These are phyloP conservation scores for Picea abies DNA, from an alignment of 83 land plant genomes.

Conservation along the genomic window DNA sequence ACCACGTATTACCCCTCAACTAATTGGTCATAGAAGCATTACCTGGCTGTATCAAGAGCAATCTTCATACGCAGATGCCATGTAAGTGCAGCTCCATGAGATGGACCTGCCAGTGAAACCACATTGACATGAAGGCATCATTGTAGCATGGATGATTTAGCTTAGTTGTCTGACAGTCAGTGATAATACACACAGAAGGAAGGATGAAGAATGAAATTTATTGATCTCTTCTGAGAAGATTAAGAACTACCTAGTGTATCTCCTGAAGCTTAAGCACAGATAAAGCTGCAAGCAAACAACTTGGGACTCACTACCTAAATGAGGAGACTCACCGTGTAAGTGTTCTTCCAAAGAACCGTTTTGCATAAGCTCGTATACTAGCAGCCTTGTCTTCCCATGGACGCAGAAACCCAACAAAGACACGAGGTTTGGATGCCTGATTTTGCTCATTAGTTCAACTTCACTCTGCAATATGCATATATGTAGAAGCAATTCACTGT, in stretches of 20 bases:
- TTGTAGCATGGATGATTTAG: neutral
- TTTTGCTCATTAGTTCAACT: too few relatives aligned
- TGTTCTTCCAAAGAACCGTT: constrained; percentile 75
- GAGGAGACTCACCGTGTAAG: constrained; percentile 51
- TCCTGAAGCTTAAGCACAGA: neutral
- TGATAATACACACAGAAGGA: too few relatives aligned
- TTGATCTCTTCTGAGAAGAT: neutral
- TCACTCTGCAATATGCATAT: constrained; percentile 56
- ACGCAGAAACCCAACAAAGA: constrained; percentile 57
- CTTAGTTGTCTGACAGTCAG: neutral
- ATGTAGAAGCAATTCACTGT: neutral
- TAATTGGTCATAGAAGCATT: neutral
- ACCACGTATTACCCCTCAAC: neutral
- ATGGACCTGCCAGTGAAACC: constrained; percentile 52
- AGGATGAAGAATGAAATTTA: too few relatives aligned
- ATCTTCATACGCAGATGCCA: constrained; percentile 72
- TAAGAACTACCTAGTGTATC: neutral
- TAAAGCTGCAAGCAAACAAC: neutral
- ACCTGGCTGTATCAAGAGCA: constrained; percentile 77
- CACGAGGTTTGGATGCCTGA: constrained; percentile 66
- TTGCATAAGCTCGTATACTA: constrained; percentile 76
- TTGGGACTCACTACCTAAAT: neutral
- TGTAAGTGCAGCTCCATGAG: constrained; percentile 58
- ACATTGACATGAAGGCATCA: neutral
- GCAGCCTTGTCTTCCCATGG: constrained; percentile 45